Base-by-base conservation (phyloP, 768 basidiomycete genomes). In the Strobilomyces echinocephalus region DNA sequence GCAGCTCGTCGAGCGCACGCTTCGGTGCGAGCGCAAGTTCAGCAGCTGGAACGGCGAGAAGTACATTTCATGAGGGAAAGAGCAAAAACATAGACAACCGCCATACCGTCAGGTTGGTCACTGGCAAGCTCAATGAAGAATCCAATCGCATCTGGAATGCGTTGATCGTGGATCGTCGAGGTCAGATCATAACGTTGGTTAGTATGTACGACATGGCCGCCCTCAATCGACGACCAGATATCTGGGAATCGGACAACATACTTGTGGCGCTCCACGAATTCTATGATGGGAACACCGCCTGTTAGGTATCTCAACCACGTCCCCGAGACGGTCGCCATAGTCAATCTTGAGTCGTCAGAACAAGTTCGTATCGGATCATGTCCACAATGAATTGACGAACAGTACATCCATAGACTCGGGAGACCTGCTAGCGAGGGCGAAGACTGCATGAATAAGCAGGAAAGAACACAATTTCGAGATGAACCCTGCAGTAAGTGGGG, bases 241-340 rank as follows among this genome's bases (percentile, higher is more conserved):
- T 54, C 40, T 33, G 59, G 47, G 26, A 52, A 52, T 15, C 56
- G 60, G 26, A 60, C 43, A 14, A 15, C 42, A 45, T 34, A 55
- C 61, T 54, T 49, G 60, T 54, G 60, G 35, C 50, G 54, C 34
- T 51, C 57, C 20, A 58, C 38, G 16, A 58, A 66, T 31, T 41
- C 45, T 34, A 65, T 49, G 38, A 65, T 40, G 10, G 62, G 62
- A 4, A 24, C 30, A 21, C 62, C 63, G 26, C 57, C 54, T 7
- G 18, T 48, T 0, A 60, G 44, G 16, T 60, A 64, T 48, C 52
- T 64, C 61, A 18, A 65, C 45, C 18, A 64, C 46, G 26, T 64
- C 64, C 0, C 54, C 59, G 6, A 66, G 56, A 34, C 55, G 53
- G 50, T 66, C 64, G 61, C 64, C 63, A 64, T 35, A 64, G 20